Evolutionary conservation across 345 rosid genomes (phyloP), one percentile per base, ranked within the genome.

Genomic region (Salix udensis): DNA sequence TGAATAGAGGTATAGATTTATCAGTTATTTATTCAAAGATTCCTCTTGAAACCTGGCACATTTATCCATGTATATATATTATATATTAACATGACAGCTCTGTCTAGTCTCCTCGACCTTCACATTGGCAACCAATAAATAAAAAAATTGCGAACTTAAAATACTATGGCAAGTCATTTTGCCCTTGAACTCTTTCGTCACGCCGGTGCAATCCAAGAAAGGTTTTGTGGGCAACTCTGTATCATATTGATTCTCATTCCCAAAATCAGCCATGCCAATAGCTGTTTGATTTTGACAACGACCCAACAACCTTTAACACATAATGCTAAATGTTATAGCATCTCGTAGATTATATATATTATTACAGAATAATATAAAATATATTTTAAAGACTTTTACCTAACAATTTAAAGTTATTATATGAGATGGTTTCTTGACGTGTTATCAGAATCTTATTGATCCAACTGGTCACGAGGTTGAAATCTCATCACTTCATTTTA

Each of bases 231-330:
- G 83, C 76, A 81, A 82, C 55, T 81, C 79, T 85, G 88, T 82
- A 84, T 74, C 60, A 61, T 85, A 69, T 67, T 71, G 82, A 79
- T 79, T 80, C 74, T 77, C 72, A 71, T 81, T 81, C 64, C 83
- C 81, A 37, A 72, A 65, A 76, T 77, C 74, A 76, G 46, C 73
- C 70, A 18, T 58, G 46, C 24, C 19, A 77, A 50, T 77, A 77
- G 86, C 76, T 79, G 84, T 74, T 83, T 75, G 83, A 78, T 82
- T 76, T 82, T 73, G 87, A 81, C 83, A 79, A 65, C 87, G 87
- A 84, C 86, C 92, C 89, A 82, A 88, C 82, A 71, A 67, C 26
- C 74, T 79, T 77, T 68, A 62, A 69, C 81, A 79, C 72, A 73
- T 65, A 74, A 81, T 83, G 85, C 86, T 84, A 82, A 82, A 84